These are phyloP conservation scores for Pseudohyphozyma bogoriensis DNA, from an alignment of 768 basidiomycete species.

Conservation along the genomic window DNA sequence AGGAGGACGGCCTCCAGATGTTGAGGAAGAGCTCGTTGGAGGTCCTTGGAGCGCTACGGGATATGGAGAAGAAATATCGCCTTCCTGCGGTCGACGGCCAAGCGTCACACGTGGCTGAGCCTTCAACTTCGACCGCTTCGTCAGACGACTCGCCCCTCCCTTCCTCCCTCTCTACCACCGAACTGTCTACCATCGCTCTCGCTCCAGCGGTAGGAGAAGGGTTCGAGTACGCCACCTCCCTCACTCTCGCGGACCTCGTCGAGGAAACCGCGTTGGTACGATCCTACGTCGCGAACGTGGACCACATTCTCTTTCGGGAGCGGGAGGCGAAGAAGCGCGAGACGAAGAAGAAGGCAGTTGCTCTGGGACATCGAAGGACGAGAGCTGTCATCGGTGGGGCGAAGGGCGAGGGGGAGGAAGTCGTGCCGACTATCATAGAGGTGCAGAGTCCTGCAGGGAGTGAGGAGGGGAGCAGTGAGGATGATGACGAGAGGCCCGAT, in stretches of 20 bases:
- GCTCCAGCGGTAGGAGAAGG: background rate
- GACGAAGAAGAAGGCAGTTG: constrained; percentile 27
- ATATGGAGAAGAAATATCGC: constrained; percentile 67
- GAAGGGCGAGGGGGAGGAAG: constrained; percentile 38
- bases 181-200: no score
- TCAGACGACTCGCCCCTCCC: constrained; percentile 3
- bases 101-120: background rate
- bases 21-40: constrained; percentile 73
- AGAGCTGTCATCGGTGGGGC: no score
- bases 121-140: background rate
- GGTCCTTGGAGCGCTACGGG: constrained; percentile 65
- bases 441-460: no score
- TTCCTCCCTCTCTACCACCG: background rate
- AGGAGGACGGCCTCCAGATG: constrained; percentile 52
- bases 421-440: no score
- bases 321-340: constrained; percentile 51
- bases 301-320: constrained; percentile 5
- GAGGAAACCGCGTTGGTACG: constrained; percentile 5
- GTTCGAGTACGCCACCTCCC: constrained; percentile 1
- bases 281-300: constrained; percentile 20
- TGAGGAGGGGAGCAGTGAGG: constrained; percentile 46
- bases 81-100: constrained; percentile 42
- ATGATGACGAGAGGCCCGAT: constrained; percentile 35
- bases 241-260: constrained; percentile 3
- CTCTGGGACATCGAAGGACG: constrained; percentile 26